A percentile compares a stretch with the other conserved stretches of the same genome.
Evolutionary conservation across 768 basidiomycete genomes (phyloP).

Genomic region (Hygrocybe punicea): DNA sequence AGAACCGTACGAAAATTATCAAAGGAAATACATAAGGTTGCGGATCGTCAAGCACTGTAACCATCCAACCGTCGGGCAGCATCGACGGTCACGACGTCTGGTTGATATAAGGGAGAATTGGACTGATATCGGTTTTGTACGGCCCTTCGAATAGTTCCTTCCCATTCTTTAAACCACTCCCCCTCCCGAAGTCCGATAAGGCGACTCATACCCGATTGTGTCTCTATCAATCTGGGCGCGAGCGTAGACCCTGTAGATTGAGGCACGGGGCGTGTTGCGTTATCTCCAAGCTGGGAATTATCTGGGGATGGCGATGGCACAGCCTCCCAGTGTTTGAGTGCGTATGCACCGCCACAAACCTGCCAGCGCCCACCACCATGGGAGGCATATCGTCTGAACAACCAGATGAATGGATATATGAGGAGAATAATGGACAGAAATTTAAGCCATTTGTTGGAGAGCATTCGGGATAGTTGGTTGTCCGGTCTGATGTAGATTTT

Average conservation of each 20-base stretch:
- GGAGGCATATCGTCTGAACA: constrained; percentile 65
- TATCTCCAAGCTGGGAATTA: not conserved
- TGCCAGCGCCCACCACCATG: constrained; percentile 72
- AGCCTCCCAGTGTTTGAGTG: constrained; percentile 54
- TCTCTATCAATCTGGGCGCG: constrained; percentile 28
- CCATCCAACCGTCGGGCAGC: not conserved
- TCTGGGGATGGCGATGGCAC: constrained; percentile 6
- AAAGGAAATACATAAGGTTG: not conserved
- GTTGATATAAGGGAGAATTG: constrained; percentile 28
- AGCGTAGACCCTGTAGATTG: constrained; percentile 3
- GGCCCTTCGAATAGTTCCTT: constrained; percentile 59
- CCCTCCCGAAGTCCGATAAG: constrained; percentile 64
- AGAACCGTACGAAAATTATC: not conserved
- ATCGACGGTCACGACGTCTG: not conserved
- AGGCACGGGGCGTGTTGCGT: not conserved
- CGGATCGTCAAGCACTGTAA: not conserved
- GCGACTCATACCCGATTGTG: constrained; percentile 36
- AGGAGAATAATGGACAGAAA: constrained; percentile 64
- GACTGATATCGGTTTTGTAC: constrained; percentile 49
- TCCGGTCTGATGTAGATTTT: constrained; percentile 65
- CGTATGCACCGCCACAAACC: constrained; percentile 72
- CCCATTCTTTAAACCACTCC: constrained; percentile 79
- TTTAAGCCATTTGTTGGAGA: constrained; percentile 70
- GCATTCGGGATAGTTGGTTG: constrained; percentile 59
- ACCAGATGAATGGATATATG: constrained; percentile 79